Percentiles rank a stretch among this genome's conserved stretches.
phyloP scores from a whole-genome alignment of 257 asterid genomes.

The Solanum tarapatanum region DNA sequence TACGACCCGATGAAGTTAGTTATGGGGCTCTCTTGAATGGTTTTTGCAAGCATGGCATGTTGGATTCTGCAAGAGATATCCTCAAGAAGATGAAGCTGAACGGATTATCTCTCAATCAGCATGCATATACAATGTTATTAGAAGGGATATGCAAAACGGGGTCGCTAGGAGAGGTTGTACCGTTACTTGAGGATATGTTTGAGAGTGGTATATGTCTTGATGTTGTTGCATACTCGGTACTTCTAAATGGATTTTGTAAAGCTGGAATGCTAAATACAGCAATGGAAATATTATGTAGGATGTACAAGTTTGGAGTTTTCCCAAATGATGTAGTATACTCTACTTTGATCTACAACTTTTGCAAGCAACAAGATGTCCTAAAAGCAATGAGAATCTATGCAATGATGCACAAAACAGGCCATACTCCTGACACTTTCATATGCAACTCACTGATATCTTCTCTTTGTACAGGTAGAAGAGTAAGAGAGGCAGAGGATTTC shows the following conservation, averaged over 20 bases:
- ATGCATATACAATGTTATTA: conserved; percentile 53
- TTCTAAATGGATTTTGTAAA: conserved; percentile 65
- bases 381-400: conserved; percentile 43
- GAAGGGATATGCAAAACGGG: conserved; percentile 56
- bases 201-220: conserved; percentile 45
- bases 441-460: conserved; percentile 54
- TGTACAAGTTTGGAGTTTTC: conserved; percentile 40
- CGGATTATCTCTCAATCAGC: conserved; percentile 31
- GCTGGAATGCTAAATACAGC: conserved; percentile 40
- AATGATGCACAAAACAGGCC: conserved; percentile 45
- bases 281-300: conserved; percentile 57
- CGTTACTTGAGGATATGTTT: conserved; percentile 39
- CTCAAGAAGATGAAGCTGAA: conserved; percentile 41
- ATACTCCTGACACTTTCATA: conserved; percentile 27
- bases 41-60: conserved; percentile 49
- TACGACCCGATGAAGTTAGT: conserved; percentile 55
- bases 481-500: conserved; percentile 55
- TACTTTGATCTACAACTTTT: conserved; percentile 49
- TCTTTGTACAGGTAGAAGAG: conserved; percentile 49
- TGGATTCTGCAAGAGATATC: conserved; percentile 49
- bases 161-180: conserved; percentile 34
- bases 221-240: conserved; percentile 63
- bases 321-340: conserved; percentile 45
- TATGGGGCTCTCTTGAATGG: conserved; percentile 79
- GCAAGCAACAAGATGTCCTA: conserved; percentile 41